Base-by-base conservation (phyloP, 2,329 filamentous ascomycete species). In the Cladophialophora immunda region DNA sequence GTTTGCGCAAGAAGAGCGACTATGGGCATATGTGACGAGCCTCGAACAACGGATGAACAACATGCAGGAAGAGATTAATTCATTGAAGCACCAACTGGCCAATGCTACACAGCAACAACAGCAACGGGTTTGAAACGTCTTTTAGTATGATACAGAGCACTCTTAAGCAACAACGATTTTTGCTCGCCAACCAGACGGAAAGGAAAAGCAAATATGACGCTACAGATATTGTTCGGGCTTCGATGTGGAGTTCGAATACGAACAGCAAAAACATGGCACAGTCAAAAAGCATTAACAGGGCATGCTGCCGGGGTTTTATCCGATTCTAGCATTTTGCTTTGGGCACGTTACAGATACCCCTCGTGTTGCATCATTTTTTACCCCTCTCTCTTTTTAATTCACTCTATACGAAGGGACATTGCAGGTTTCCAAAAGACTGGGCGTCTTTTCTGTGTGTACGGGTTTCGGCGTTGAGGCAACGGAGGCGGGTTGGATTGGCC, bases 1-100 rank as follows among this genome's bases (percentile, higher is more conserved):
- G 62, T 72, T 71, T 41, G 70, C 69, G 57, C 74, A 76, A 22
- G 76, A 77, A 36, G 79, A 81, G 50, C 78, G 79, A 50, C 69
- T 83, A 3, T 82, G 81, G 81, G 73, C 78, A 30, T 80, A 81
- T 67, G 77, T 82, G 36, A 79, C 77, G 36, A 78, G 75, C 45
- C 75, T 83, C 54, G 79, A 82, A 58, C 77, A 80, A 8, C 76
- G 81, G 67, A 65, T 83, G 54, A 75, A 76, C 41, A 73, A 73
- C 7, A 72, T 83, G 57, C 79, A 78, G 62, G 76, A 78, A 9
- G 81, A 83, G 67, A 79, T 83, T 29, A 76, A 76, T 30, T 70
- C 76, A 6, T 70, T 83, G 25, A 77, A 78, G 62, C 76, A 78
- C 25, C 81, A 81, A 63, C 65, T 81, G 60, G 76, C 78, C 15